Evolutionary conservation across 2,329 filamentous ascomycete species (phyloP).

Genomic region (Clonostachys byssicola): DNA sequence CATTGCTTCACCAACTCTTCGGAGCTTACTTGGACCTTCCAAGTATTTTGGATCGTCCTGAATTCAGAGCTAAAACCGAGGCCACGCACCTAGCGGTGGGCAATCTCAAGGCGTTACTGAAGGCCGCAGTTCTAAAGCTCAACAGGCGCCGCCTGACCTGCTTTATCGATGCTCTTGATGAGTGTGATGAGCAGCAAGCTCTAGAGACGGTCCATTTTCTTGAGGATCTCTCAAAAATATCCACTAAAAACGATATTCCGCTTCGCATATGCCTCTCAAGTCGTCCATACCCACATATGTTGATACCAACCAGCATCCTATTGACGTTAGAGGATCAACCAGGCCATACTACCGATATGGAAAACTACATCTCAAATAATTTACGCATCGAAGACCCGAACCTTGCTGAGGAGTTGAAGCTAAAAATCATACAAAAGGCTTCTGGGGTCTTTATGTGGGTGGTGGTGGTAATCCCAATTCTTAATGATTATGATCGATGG

Average conservation of each 20-base stretch:
- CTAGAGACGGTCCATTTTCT: conserved; percentile 37
- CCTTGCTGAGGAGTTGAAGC: no score
- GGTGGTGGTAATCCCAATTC: no score
- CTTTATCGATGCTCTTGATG: conserved; percentile 37
- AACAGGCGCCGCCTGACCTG: conserved; percentile 2
- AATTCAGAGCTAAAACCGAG: neutral
- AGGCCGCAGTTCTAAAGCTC: neutral
- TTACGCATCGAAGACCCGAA: no score
- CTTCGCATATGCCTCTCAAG: conserved; percentile 37
- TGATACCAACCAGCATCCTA: conserved; percentile 13
- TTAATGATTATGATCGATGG: no score
- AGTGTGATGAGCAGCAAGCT: conserved; percentile 36
- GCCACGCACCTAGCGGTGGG: neutral
- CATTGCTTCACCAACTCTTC: conserved; percentile 36
- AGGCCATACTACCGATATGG: conserved; percentile 15
- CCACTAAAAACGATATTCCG: conserved; percentile 5
- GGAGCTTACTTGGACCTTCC: conserved; percentile 24
- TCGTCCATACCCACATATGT: conserved; percentile 37
- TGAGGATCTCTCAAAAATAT: conserved; percentile 24
- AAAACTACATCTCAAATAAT: no score
- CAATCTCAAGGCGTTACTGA: conserved; percentile 1
- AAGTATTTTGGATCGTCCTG: conserved; percentile 12
- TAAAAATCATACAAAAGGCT: no score
- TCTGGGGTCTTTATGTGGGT: no score
- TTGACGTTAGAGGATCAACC: conserved; percentile 14